Percentiles rank a stretch among this genome's conserved stretches.
Evolutionary conservation across 805 yeast species (phyloP).

Genomic region (Ogataea glucozyma): DNA sequence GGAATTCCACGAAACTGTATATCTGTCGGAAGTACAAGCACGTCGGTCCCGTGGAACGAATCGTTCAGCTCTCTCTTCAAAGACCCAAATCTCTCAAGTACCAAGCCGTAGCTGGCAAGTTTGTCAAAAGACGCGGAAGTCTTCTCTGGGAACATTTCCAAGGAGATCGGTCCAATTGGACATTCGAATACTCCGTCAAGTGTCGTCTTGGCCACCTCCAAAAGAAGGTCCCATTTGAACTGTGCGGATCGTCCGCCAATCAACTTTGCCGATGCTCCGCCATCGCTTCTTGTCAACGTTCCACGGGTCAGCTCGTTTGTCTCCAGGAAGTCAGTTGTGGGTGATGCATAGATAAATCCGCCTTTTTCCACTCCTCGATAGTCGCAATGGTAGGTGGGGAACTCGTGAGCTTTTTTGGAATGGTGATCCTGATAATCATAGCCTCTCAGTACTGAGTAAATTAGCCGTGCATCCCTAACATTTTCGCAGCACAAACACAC

Average conservation of each 20-base stretch:
- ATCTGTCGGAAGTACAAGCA: slow-evolving; percentile 5
- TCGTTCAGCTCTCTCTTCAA: slow-evolving; percentile 6
- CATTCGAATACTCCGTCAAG: background rate
- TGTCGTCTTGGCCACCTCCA: background rate
- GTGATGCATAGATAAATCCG: slow-evolving; percentile 8
- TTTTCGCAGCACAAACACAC: slow-evolving; percentile 3
- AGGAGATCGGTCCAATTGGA: slow-evolving; percentile 1
- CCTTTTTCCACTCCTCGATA: slow-evolving; percentile 15
- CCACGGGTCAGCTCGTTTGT: background rate
- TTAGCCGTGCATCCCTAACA: slow-evolving; percentile 4
- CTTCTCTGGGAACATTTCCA: background rate
- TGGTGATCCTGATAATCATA: slow-evolving; percentile 13
- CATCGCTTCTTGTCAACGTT: background rate
- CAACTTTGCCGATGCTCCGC: background rate
- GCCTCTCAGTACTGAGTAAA: slow-evolving; percentile 10
- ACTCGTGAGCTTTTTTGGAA: slow-evolving; percentile 15
- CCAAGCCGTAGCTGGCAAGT: background rate
- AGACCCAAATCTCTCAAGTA: background rate
- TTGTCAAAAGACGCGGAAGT: too few species aligned
- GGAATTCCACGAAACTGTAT: background rate
- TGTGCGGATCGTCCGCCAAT: background rate
- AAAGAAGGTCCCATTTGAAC: slow-evolving; percentile 6
- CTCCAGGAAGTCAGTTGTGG: background rate
- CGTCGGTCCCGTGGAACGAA: slow-evolving; percentile 3
- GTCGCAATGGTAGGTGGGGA: slow-evolving; percentile 13